These are phyloP conservation scores for Penstemon barbatus DNA, from an alignment of 257 asterid genomes.

Conservation along the genomic window DNA sequence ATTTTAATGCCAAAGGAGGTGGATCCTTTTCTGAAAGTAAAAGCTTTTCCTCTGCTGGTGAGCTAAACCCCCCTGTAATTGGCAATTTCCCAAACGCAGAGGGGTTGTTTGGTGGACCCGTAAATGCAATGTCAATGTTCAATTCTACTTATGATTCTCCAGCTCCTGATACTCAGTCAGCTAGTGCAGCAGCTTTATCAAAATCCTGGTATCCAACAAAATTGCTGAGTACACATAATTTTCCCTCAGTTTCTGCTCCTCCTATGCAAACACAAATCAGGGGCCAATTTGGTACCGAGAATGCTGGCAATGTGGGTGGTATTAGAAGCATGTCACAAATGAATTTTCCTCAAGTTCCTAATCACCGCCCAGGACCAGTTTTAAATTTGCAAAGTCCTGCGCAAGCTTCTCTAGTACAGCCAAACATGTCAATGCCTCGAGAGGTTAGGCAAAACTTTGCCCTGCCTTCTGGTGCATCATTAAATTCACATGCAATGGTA, in stretches of 20 bases:
- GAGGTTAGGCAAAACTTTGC: slow-evolving; percentile 45
- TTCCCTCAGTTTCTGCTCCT: slow-evolving; percentile 38
- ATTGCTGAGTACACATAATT: slow-evolving; percentile 43
- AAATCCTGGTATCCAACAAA: slow-evolving; percentile 47
- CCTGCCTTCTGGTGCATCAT: slow-evolving; percentile 40
- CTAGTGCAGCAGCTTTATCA: slow-evolving; percentile 38
- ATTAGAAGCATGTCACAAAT: slow-evolving; percentile 40
- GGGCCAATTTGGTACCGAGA: slow-evolving; percentile 46
- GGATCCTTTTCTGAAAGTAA: slow-evolving; percentile 39
- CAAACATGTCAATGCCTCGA: slow-evolving; percentile 43
- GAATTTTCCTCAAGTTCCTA: slow-evolving; percentile 41
- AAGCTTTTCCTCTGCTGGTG: slow-evolving; percentile 39
- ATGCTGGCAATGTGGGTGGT: slow-evolving; percentile 39
- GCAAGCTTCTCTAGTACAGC: slow-evolving; percentile 40
- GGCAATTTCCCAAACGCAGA: slow-evolving; percentile 45
- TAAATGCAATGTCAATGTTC: slow-evolving; percentile 39
- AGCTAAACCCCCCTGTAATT: slow-evolving; percentile 39
- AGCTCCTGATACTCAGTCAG: slow-evolving; percentile 48
- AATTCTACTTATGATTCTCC: slow-evolving; percentile 47
- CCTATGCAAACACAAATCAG: slow-evolving; percentile 45
- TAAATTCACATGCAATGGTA: slow-evolving; percentile 39
- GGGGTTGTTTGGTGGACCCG: slow-evolving; percentile 41
- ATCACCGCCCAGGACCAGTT: slow-evolving; percentile 42
- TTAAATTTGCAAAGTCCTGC: slow-evolving; percentile 48
- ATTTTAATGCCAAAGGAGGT: slow-evolving; percentile 40